These are phyloP conservation scores for Citeromyces matritensis DNA, from an alignment of 805 yeast genomes.

Conservation along the genomic window DNA sequence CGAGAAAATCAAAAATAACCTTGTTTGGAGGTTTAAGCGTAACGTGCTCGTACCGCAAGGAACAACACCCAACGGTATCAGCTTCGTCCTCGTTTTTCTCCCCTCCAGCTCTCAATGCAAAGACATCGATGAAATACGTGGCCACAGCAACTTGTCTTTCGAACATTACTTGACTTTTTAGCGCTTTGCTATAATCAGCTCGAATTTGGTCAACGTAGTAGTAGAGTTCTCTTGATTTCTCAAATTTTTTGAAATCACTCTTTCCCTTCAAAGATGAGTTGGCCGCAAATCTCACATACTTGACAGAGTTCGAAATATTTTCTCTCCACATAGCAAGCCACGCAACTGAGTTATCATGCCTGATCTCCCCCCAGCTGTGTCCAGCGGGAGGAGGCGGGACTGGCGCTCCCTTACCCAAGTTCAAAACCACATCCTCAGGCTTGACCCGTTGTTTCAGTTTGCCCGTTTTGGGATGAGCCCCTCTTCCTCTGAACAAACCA, in stretches of 20 bases:
- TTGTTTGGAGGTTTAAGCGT: slow-evolving; percentile 73
- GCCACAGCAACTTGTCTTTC: slow-evolving; percentile 91
- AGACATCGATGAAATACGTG: slow-evolving; percentile 78
- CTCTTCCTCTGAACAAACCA: slow-evolving; percentile 90
- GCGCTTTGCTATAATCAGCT: slow-evolving; percentile 51
- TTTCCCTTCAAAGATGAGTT: slow-evolving; percentile 84
- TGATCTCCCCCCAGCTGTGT: slow-evolving; percentile 80
- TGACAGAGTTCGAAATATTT: slow-evolving; percentile 68
- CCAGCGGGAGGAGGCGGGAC: slow-evolving; percentile 81
- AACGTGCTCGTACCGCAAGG: slow-evolving; percentile 80
- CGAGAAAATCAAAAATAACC: slow-evolving; percentile 83
- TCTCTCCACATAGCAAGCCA: slow-evolving; percentile 99
- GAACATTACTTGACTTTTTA: slow-evolving; percentile 65
- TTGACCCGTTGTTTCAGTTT: slow-evolving; percentile 70
- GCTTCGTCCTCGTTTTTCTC: slow-evolving; percentile 97
- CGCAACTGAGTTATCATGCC: slow-evolving; percentile 78
- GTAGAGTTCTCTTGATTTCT: slow-evolving; percentile 79
- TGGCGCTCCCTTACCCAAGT: slow-evolving; percentile 55
- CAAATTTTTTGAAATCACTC: slow-evolving; percentile 84
- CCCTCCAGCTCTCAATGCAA: slow-evolving; percentile 96
- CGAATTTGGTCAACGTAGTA: slow-evolving; percentile 60
- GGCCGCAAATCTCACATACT: slow-evolving; percentile 86
- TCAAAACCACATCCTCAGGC: slow-evolving; percentile 83
- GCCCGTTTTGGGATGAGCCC: slow-evolving; percentile 95
- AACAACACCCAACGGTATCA: slow-evolving; percentile 96